phyloP scores from a whole-genome alignment of 805 yeast genomes.

The Cyberlindnera galapagoensis region DNA sequence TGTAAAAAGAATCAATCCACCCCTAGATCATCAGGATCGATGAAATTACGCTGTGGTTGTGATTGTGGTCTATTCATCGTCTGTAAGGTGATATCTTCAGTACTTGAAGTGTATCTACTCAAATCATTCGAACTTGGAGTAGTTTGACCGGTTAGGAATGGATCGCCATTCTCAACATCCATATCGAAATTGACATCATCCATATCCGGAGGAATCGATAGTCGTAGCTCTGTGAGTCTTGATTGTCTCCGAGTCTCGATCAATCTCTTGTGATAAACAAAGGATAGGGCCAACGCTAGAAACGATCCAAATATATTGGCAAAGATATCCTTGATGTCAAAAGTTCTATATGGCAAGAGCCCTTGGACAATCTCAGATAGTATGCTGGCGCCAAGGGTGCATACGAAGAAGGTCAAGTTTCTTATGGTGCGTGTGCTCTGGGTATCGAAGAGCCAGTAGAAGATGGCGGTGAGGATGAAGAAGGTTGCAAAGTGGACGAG shows the following conservation, averaged over 20 bases:
- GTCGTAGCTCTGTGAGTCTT: conserved; percentile 21
- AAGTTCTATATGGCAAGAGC: conserved; percentile 37
- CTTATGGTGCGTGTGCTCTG: conserved; percentile 27
- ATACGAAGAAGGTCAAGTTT: conserved; percentile 32
- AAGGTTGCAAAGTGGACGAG: conserved; percentile 42
- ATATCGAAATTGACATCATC: conserved; percentile 20
- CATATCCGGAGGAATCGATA: conserved; percentile 22
- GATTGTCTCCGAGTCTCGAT: conserved; percentile 19
- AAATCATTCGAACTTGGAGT: conserved; percentile 16
- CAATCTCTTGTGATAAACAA: conserved; percentile 18
- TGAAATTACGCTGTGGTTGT: neutral
- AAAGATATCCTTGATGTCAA: conserved; percentile 43
- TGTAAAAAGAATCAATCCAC: conserved; percentile 22
- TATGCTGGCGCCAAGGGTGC: conserved; percentile 41
- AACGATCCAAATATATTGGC: conserved; percentile 28
- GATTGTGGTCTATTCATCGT: conserved; percentile 14
- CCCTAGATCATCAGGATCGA: conserved; percentile 16
- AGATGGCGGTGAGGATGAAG: conserved; percentile 39
- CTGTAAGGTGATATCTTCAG: conserved; percentile 16
- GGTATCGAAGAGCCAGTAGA: conserved; percentile 38
- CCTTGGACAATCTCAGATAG: conserved; percentile 48
- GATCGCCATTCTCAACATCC: conserved; percentile 16
- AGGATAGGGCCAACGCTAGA: conserved; percentile 11
- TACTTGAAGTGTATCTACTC: conserved; percentile 19
- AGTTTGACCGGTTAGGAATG: conserved; percentile 6